A percentile compares a stretch with the other conserved stretches of the same genome.
Evolutionary conservation across 2,329 filamentous ascomycete genomes (phyloP).

Genomic region (Trichoderma koningii): DNA sequence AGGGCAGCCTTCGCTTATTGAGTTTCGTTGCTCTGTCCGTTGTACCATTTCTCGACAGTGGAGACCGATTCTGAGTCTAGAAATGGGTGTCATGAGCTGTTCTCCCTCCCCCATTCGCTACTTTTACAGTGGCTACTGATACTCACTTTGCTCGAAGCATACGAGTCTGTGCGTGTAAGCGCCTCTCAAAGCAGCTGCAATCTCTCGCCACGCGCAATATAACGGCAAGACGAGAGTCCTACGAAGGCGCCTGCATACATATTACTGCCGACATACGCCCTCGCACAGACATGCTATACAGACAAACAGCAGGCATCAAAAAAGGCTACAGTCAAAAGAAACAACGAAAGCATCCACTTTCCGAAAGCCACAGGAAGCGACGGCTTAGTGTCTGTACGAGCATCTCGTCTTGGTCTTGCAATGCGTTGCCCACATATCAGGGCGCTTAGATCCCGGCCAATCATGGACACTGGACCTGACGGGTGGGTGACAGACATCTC

Average conservation of each 20-base stretch:
- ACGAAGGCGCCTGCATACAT: not conserved
- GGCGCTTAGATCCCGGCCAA: slow-evolving; percentile 43
- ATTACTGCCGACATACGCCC: slow-evolving; percentile 10
- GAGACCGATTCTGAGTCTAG: too few species aligned
- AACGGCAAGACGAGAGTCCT: slow-evolving; percentile 5
- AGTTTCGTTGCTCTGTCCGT: not conserved
- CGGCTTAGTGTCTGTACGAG: slow-evolving; percentile 24
- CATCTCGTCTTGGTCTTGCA: not conserved
- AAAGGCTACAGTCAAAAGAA: slow-evolving; percentile 9
- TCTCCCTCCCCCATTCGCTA: not conserved
- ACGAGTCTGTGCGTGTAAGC: not conserved
- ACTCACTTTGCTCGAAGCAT: not conserved
- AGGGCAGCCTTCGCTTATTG: slow-evolving; percentile 21
- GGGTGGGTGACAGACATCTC: slow-evolving; percentile 39
- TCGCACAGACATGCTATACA: not conserved
- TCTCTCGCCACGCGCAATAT: slow-evolving; percentile 18
- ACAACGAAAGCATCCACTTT: not conserved
- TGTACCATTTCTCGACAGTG: too few species aligned
- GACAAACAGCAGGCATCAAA: not conserved
- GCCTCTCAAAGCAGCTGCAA: slow-evolving; percentile 12
- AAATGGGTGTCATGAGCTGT: not conserved
- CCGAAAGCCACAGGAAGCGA: slow-evolving; percentile 22
- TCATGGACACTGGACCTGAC: slow-evolving; percentile 34
- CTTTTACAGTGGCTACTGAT: not conserved
- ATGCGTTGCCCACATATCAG: slow-evolving; percentile 29